Conservation (phyloP, 768 basidiomycete genomes). For the Ephemerocybe angulata region DNA sequence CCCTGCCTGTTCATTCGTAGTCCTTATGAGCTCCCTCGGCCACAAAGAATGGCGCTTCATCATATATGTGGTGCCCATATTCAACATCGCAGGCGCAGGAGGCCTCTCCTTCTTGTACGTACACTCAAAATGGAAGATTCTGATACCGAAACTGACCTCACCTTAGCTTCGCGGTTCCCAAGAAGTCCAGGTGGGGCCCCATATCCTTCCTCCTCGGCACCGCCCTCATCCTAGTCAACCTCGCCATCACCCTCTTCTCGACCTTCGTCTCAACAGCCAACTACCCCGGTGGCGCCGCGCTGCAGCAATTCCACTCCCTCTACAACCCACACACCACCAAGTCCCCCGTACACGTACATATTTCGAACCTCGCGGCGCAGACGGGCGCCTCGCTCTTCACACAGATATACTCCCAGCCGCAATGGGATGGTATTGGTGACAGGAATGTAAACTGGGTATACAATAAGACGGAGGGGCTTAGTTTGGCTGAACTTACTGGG, state of each 20-base stretch:
- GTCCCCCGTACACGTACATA: slow-evolving; percentile 55
- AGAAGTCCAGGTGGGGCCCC: slow-evolving; percentile 41
- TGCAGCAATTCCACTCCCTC: slow-evolving; percentile 54
- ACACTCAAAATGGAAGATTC: neutral
- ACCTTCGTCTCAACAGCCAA: slow-evolving; percentile 64
- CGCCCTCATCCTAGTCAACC: slow-evolving; percentile 52
- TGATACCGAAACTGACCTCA: neutral
- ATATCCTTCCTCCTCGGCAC: slow-evolving; percentile 43
- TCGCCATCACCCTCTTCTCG: slow-evolving; percentile 47
- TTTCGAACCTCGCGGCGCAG: slow-evolving; percentile 83
- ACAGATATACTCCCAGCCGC: slow-evolving; percentile 61
- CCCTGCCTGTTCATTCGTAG: slow-evolving; percentile 52
- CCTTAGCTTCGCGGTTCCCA: slow-evolving; percentile 46
- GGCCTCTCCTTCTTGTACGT: slow-evolving; percentile 64
- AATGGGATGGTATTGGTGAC: slow-evolving; percentile 18
- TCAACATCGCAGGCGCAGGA: slow-evolving; percentile 77
- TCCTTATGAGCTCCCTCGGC: slow-evolving; percentile 66
- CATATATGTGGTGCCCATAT: slow-evolving; percentile 76
- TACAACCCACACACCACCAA: neutral
- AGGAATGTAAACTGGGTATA: slow-evolving; percentile 52
- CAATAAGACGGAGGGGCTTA: slow-evolving; percentile 76
- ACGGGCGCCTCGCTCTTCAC: slow-evolving; percentile 89
- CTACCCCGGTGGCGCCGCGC: slow-evolving; percentile 85
- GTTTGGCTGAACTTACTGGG: slow-evolving; percentile 35
- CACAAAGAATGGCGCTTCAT: slow-evolving; percentile 99